Base-by-base conservation (phyloP, 225 moss, liverwort and hornwort species). In the Antitrichia curtipendula region DNA sequence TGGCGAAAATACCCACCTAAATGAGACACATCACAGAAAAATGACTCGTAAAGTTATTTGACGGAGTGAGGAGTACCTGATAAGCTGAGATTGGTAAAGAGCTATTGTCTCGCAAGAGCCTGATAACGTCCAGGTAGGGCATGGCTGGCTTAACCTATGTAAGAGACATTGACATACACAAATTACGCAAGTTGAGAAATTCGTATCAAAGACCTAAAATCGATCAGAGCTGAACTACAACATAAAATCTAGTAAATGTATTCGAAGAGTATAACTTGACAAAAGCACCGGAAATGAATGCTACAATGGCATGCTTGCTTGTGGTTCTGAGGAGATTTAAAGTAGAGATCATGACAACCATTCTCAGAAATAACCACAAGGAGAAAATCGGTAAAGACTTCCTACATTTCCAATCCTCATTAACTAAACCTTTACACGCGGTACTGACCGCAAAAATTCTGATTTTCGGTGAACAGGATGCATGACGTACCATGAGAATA, bases 41-140 rank as follows among this genome's bases (percentile, higher is more conserved):
- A 71, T 45, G 45, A 79, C 64, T 59, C 20, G 19, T 50, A 17
- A 22, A 43, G 63, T 29, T 38, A 69, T 64, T 75, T 45, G 45
- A 64, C 14, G 73, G 34, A 81, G 59, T 25, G 21, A 38, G 41
- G 40, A 32, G 82, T 89, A 99, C 98, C 92, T 99, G 98, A 76
- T 99, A 97, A 81, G 98, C 98, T 72, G 98, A 95, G 71, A 97
- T 96, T 32, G 98, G 98, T 38, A 97, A 93, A 29, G 98, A 90
- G 34, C 94, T 94, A 89, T 94, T 99, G 70, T 99, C 98, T 65
- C 98, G 91, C 86, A 99, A 94, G 75, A 99, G 92, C 87, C 95
- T 93, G 49, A 99, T 99, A 18, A 99, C 94, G 82, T 99, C 98
- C 78, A 99, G 92, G 88, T 99, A 99, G 65, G 98, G 97, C 95